phyloP scores from a whole-genome alignment of 495 filamentous ascomycete species.

The Xylaria scruposa region DNA sequence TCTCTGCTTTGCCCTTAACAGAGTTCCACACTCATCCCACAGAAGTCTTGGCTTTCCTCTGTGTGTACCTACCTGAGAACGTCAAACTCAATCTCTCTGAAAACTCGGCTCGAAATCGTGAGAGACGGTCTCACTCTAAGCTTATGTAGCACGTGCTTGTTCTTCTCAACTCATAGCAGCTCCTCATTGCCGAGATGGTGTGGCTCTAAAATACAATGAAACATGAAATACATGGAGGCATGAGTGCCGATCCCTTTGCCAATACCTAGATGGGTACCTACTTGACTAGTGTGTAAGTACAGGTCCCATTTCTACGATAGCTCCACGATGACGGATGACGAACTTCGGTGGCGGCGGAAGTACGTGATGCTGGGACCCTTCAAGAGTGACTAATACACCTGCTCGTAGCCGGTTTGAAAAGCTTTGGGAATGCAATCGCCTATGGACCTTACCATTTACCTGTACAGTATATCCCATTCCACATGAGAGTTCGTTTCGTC shows the following conservation, averaged over 20 bases:
- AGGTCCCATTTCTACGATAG: conserved; percentile 10
- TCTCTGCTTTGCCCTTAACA: conserved; percentile 29
- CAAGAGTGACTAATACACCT: neutral
- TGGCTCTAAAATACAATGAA: conserved; percentile 27
- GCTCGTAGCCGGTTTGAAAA: neutral
- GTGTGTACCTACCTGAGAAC: neutral
- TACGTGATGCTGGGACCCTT: neutral
- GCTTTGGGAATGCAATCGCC: neutral
- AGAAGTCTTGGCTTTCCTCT: conserved; percentile 14
- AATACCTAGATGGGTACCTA: conserved; percentile 22
- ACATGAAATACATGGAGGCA: conserved; percentile 22
- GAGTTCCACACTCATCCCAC: conserved; percentile 28
- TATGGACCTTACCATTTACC: neutral
- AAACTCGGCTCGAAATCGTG: neutral
- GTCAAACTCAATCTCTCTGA: neutral
- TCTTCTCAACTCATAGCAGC: conserved; percentile 10
- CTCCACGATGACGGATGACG: conserved; percentile 16
- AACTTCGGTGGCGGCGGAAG: neutral
- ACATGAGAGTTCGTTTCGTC: conserved; percentile 1
- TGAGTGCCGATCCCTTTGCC: conserved; percentile 24
- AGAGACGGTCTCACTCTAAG: neutral
- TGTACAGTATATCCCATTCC: neutral
- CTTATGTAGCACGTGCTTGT: neutral
- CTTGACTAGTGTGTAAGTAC: neutral
- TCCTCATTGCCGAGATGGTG: conserved; percentile 27